Base-by-base conservation (phyloP, 176 grass and related monocot species). In the Avena atlantica region DNA sequence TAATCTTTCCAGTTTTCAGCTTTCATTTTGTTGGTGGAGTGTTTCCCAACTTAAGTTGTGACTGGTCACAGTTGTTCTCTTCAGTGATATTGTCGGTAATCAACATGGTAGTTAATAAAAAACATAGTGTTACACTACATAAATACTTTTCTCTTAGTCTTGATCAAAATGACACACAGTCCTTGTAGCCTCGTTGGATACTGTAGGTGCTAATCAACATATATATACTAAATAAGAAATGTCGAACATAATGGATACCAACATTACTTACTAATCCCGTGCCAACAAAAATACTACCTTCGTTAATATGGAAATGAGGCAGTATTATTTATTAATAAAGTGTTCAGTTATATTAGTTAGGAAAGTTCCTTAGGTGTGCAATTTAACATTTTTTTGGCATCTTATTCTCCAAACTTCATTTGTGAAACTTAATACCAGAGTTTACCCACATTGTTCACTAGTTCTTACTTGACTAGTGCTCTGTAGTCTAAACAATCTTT, bases 121-220 rank as follows among this genome's bases (percentile, higher is more conserved):
- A 27, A 25, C 25, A 25, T 14, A 12, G 1, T 65, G 62, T 27
- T 27, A 65, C 23, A 65, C 11, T 65, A 27, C 4, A 27, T 13
- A 50, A 72, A 73, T 73, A 14, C 12, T 48, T 73, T 73, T 74
- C 42, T 23, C 42, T 73, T 73, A 42, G 70, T 73, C 20, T 72
- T 24, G 21, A 73, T 47, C 9, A 48, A 48, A 48, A 47, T 73
- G 70, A 24, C 11, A 72, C 40, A 48, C 19, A 73, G 23, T 73
- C 42, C n/a, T 74, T 23, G 44, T 23, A 74, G 70, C 70, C 2
- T 49, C 19, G 47, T 72, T 12, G 40, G 12, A 72, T n/a, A 20
- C 37, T n/a, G 31, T 34, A 72, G 0, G 19, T 47, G 19, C n/a
- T 74, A 74, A 74, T 74, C n/a, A 49, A 15, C 44, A 74, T 74